These are phyloP conservation scores for Liriodendron chinense DNA, from an alignment of 164 flowering plant species.

Conservation along the genomic window DNA sequence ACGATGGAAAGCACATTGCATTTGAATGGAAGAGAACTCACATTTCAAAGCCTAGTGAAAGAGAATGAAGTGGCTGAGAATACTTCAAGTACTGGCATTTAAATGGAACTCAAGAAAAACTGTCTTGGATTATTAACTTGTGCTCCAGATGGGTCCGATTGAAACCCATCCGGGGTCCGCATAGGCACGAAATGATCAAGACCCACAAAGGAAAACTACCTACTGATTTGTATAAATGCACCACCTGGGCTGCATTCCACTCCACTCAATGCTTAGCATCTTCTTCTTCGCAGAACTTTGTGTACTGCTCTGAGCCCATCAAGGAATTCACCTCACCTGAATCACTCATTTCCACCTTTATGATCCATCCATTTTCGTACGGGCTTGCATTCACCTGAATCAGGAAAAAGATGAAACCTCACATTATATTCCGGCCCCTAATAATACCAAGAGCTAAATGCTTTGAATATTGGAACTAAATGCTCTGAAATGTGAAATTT, in stretches of 20 bases:
- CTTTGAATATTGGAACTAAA: too few relatives aligned
- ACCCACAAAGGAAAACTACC: neutral
- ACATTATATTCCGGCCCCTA: too few relatives aligned
- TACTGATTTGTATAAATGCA: neutral
- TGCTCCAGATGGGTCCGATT: neutral
- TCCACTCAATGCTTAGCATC: slow-evolving; percentile 51
- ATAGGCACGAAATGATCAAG: neutral
- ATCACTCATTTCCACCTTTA: slow-evolving; percentile 72
- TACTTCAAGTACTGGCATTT: too few relatives aligned
- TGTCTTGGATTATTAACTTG: neutral
- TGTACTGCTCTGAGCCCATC: slow-evolving; percentile 73
- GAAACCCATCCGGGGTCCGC: neutral
- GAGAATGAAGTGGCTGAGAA: too few relatives aligned
- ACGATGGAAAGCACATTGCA: too few relatives aligned
- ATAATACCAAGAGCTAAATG: too few relatives aligned
- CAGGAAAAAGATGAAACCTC: neutral
- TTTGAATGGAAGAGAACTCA: too few relatives aligned
- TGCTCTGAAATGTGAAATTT: too few relatives aligned
- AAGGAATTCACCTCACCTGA: slow-evolving; percentile 48
- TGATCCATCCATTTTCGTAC: slow-evolving; percentile 86
- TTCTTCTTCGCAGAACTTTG: slow-evolving; percentile 96
- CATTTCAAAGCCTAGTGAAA: too few relatives aligned
- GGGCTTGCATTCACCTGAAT: slow-evolving; percentile 83
- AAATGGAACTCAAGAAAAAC: neutral
- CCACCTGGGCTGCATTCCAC: neutral